Evolutionary conservation across 1,284 basidiomycete genomes (phyloP).

Genomic region (Apiotrichum porosum): DNA sequence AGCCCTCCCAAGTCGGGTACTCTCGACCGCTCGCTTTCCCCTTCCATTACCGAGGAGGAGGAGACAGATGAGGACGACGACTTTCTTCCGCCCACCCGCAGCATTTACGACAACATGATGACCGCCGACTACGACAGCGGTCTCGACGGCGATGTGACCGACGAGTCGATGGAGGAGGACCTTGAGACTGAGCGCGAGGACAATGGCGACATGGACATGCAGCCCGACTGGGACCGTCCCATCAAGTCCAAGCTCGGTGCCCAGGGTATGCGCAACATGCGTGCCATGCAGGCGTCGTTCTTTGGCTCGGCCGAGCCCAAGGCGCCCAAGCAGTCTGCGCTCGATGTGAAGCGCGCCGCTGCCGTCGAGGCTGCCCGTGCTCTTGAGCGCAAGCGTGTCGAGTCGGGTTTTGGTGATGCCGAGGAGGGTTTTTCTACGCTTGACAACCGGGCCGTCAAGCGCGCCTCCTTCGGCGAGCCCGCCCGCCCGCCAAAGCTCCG

Average conservation of each 20-base stretch:
- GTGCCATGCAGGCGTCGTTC: conserved; percentile 85
- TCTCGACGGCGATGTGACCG: conserved; percentile 18
- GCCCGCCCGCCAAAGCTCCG: conserved; percentile 60
- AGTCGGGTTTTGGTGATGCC: conserved; percentile 56
- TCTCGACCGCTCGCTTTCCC: neutral
- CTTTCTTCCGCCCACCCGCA: conserved; percentile 37
- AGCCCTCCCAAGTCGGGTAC: conserved; percentile 7
- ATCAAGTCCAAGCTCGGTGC: conserved; percentile 54
- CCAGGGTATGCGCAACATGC: conserved; percentile 69
- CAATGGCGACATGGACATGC: conserved; percentile 11
- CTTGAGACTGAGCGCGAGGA: conserved; percentile 18
- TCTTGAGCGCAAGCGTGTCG: conserved; percentile 12
- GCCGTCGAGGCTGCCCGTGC: conserved; percentile 8
- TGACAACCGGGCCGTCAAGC: conserved; percentile 61
- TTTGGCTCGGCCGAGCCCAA: conserved; percentile 55
- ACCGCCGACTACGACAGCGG: conserved; percentile 26
- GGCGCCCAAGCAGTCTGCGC: neutral
- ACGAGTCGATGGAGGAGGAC: conserved; percentile 16
- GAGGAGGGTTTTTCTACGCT: conserved; percentile 66
- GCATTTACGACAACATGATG: conserved; percentile 27
- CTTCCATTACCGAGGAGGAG: neutral
- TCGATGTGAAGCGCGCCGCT: conserved; percentile 3
- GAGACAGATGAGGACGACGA: conserved; percentile 29
- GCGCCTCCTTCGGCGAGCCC: conserved; percentile 69
- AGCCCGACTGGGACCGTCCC: conserved; percentile 21